These are phyloP conservation scores for Fagus crenata DNA, from an alignment of 306 rosid genomes.

Conservation along the genomic window DNA sequence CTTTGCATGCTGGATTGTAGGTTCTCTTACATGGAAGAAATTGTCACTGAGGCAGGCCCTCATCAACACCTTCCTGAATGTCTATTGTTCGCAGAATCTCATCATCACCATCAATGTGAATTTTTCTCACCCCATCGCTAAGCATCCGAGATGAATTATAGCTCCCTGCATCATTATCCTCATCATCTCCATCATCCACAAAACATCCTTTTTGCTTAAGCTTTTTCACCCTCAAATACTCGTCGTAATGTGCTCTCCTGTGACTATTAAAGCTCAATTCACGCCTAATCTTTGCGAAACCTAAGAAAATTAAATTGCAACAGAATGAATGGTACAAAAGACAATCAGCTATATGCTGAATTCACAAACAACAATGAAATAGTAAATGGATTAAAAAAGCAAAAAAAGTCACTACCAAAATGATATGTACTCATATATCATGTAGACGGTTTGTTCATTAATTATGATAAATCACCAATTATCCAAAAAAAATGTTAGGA, in stretches of 20 bases:
- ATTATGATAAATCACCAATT: background rate
- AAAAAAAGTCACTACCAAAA: no score
- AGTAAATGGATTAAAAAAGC: background rate
- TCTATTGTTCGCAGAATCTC: background rate
- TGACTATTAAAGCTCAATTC: conserved; percentile 42
- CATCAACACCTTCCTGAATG: background rate
- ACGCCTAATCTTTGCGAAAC: conserved; percentile 3
- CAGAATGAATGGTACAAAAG: background rate
- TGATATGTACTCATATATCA: background rate
- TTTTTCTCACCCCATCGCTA: background rate
- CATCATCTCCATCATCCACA: conserved; percentile 18
- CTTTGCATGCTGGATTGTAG: background rate
- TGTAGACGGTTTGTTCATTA: background rate
- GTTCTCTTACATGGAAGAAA: background rate
- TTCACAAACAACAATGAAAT: background rate
- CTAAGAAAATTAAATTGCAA: conserved; percentile 9
- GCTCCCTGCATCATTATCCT: conserved; percentile 13
- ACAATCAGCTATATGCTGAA: background rate
- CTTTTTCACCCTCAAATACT: conserved; percentile 44
- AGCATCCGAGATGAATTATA: background rate
- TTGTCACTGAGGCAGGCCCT: background rate
- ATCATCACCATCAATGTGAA: background rate
- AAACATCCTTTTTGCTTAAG: conserved; percentile 30
- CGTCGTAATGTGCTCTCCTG: conserved; percentile 46
- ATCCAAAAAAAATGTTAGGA: no score